phyloP scores from a whole-genome alignment of 331 rosid species.

The Acacia pycnantha region DNA sequence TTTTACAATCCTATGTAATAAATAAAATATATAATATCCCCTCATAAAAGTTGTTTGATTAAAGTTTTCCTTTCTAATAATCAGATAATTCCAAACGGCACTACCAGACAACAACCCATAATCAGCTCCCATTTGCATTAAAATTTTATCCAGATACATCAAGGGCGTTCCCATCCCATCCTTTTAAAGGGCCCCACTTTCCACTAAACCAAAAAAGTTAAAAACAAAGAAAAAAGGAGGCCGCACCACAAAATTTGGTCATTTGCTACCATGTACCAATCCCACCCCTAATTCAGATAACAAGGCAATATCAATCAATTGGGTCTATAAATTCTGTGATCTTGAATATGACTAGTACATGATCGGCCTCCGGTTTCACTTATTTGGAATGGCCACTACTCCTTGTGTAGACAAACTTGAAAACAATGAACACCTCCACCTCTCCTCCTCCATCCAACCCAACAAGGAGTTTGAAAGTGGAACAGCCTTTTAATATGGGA shows the following conservation, averaged over 20 bases:
- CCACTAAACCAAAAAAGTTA: constrained; percentile 45
- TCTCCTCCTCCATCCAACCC: constrained; percentile 34
- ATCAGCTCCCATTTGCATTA: constrained; percentile 56
- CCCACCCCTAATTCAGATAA: constrained; percentile 53
- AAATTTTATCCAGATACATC: constrained; percentile 48
- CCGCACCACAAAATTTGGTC: constrained; percentile 55
- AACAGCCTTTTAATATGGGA: constrained; percentile 25
- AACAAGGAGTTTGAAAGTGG: constrained; percentile 34
- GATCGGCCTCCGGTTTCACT: constrained; percentile 40
- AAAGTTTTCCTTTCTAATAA: constrained; percentile 17
- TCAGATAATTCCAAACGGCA: constrained; percentile 52
- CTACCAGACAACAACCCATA: constrained; percentile 51
- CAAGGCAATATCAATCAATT: constrained; percentile 33
- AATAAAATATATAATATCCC: background rate
- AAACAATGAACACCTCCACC: constrained; percentile 33
- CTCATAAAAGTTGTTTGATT: background rate
- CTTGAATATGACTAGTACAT: constrained; percentile 42
- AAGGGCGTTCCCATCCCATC: constrained; percentile 30
- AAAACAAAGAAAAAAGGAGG: constrained; percentile 28
- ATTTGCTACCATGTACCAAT: constrained; percentile 40
- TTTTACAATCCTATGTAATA: background rate
- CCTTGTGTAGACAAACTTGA: constrained; percentile 46
- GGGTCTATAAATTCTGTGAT: constrained; percentile 37
- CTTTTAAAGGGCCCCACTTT: constrained; percentile 50
- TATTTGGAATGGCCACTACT: constrained; percentile 34